A percentile compares a stretch with the other conserved stretches of the same genome.
Conservation (phyloP, 768 basidiomycete species). For the Terana coerulea region DNA sequence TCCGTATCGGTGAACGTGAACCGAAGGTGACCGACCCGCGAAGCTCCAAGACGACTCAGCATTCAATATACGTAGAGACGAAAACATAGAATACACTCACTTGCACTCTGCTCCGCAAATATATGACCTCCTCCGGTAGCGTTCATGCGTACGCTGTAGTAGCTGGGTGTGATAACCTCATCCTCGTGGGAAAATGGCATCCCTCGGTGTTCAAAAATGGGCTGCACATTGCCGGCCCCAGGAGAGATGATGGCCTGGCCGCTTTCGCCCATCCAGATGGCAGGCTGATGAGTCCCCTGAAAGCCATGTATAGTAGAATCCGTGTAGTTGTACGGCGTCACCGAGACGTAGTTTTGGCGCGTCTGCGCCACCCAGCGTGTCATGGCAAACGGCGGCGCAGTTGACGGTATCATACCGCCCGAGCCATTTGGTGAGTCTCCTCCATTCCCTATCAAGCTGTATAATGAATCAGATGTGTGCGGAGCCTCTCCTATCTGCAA, state of each 20-base stretch:
- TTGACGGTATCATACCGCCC: conserved; percentile 76
- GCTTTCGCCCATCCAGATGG: conserved; percentile 88
- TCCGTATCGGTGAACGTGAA: conserved; percentile 52
- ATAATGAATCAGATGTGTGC: background rate
- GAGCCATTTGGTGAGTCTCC: conserved; percentile 66
- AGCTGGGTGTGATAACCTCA: conserved; percentile 45
- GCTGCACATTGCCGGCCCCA: conserved; percentile 46
- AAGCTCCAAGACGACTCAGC: conserved; percentile 39
- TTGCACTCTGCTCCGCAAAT: conserved; percentile 56
- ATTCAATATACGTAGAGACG: conserved; percentile 3
- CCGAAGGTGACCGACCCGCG: conserved; percentile 69
- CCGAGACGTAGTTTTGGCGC: conserved; percentile 67
- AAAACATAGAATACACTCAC: conserved; percentile 39
- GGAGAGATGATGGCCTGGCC: conserved; percentile 59
- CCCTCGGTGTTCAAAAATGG: conserved; percentile 55
- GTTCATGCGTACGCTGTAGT: conserved; percentile 53
- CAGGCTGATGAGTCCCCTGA: conserved; percentile 77
- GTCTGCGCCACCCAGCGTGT: conserved; percentile 84
- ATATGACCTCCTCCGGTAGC: conserved; percentile 52
- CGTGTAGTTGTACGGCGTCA: conserved; percentile 63
- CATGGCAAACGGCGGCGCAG: conserved; percentile 79
- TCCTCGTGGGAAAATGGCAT: conserved; percentile 45
- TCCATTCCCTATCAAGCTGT: conserved; percentile 66
- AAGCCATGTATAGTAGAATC: conserved; percentile 65
- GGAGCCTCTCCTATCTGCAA: too few species aligned